Evolutionary conservation across 1,284 basidiomycete species (phyloP), one percentile per base, ranked within the genome.

Genomic region (Moesziomyces antarcticus): DNA sequence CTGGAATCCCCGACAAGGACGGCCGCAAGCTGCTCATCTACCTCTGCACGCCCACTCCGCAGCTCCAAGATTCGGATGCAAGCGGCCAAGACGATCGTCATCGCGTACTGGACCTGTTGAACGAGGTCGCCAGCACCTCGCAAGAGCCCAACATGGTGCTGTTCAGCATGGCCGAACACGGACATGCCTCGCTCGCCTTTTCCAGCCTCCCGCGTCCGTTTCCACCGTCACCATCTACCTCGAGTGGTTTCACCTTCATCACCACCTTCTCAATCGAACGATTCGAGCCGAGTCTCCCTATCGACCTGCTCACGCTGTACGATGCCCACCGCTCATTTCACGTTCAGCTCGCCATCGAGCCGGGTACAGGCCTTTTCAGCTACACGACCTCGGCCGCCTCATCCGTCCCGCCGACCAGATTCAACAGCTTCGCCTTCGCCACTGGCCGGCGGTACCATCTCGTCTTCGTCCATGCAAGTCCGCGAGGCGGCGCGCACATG

Each of bases 251-350:
- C 35, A 71, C 77, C 11, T 71, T 81, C n/a, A 63, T 66, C 27
- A 63, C 64, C 35, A 56, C 71, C 3, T 58, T 80, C 46, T 53
- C 52, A 4, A 72, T 80, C 41, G 76, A 79, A 30, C 57, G 70
- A n/a, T 69, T 71, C 20, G 69, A 78, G 55, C 73, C 59, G 9
- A 65, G 55, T 40, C 44, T 68, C 3, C 61, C 65, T 9, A 47
- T 80, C 33, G 74, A 80, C 33, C 50, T 81, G 13, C 65, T 82
- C 40, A 69, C 74, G 9, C 45, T 81, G 37, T 76, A 75, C 35
- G 73, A 81, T 44, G 64, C 67, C 14, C 73, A 74, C 11, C 50
- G 64, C n/a, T 51, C 54, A 8, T 65, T 60, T 25, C 56, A 61
- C 22, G 61, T 79, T 6, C 65, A 70, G 30, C 60, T 82, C 14